Percentiles rank a stretch among this genome's conserved stretches.
Conservation (phyloP, 163 green algal genomes). For the Volvox carteri region DNA sequence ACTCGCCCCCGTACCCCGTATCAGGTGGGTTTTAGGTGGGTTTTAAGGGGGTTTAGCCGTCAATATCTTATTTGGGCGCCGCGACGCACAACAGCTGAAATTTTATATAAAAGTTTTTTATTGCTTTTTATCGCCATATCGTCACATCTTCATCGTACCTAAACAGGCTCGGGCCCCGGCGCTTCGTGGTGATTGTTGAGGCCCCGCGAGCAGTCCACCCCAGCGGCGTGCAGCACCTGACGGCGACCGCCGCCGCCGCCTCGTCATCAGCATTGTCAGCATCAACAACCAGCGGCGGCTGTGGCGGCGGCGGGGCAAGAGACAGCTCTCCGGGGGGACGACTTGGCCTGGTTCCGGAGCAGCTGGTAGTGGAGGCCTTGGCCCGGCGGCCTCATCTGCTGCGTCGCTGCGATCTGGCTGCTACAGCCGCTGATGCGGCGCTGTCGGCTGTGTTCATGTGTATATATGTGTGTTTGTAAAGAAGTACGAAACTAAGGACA, state of each 20-base stretch:
- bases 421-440: conserved; percentile 24
- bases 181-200: conserved; percentile 12
- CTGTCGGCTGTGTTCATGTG: neutral
- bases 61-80: too few species aligned
- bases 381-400: neutral
- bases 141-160: too few species aligned
- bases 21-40: conserved; percentile 39
- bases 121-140: too few species aligned
- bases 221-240: neutral
- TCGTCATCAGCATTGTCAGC: too few species aligned
- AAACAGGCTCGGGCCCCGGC: conserved; percentile 16
- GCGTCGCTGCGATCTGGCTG: conserved; percentile 25
- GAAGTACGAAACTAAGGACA: too few species aligned
- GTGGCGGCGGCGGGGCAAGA: too few species aligned
- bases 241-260: neutral
- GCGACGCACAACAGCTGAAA: too few species aligned
- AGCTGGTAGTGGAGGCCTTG: conserved; percentile 15
- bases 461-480: too few species aligned
- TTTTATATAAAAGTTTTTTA: too few species aligned
- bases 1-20: neutral
- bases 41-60: too few species aligned
- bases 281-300: neutral
- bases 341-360: neutral
- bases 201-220: too few species aligned
- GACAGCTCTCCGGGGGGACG: too few species aligned